Conservation (phyloP, 129 eudicot species). For the Flaveria robusta region DNA sequence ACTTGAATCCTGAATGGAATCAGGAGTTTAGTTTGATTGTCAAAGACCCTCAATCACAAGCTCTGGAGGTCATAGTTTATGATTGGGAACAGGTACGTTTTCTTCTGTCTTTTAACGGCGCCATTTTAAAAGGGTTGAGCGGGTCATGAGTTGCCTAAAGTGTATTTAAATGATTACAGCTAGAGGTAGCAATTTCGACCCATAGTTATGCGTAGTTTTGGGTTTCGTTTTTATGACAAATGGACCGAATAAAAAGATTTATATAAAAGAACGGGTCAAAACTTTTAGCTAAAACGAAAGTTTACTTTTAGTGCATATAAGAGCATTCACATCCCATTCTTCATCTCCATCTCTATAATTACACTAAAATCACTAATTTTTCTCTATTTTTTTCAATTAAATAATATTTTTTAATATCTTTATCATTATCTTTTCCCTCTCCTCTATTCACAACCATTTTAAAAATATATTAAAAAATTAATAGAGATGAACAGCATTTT, state of each 20-base stretch:
- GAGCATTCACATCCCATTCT: too few species aligned
- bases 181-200: neutral
- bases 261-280: neutral
- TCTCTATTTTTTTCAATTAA: too few species aligned
- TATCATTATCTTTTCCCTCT: too few species aligned
- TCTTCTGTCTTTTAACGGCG: neutral
- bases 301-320: too few species aligned
- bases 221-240: neutral
- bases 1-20: conserved; percentile 95
- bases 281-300: neutral
- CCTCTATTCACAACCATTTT: too few species aligned
- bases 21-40: conserved; percentile 71
- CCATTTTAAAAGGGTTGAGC: neutral
- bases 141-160: neutral
- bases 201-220: neutral
- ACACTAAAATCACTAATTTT: too few species aligned
- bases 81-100: conserved; percentile 87
- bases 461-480: too few species aligned
- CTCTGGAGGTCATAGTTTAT: conserved; percentile 58
- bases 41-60: conserved; percentile 77
- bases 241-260: neutral
- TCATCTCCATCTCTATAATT: too few species aligned
- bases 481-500: too few species aligned
- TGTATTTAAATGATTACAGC: neutral
- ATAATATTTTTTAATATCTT: too few species aligned